Evolutionary conservation across 2,329 filamentous ascomycete genomes (phyloP), one percentile per base, ranked within the genome.

Genomic region (Madurella fahalii): DNA sequence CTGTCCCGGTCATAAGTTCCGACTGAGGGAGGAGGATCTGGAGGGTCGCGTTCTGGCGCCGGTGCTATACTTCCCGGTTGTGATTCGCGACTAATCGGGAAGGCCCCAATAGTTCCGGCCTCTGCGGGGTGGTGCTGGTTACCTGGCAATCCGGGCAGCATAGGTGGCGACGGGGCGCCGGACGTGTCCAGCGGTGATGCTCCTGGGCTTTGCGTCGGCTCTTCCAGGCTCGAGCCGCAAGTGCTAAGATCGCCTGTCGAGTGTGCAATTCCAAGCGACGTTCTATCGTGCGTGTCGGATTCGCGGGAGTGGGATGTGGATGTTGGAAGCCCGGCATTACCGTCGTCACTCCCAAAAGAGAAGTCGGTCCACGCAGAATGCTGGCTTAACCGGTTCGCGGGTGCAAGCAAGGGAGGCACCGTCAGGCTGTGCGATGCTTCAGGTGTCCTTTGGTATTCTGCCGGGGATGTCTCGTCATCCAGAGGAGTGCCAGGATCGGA

Each of bases 361-460:
- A 80, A 77, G 62, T 84, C 81, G 25, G 81, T 84, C 81, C 81
- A 84, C n/a, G 74, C 71, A 1, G 81, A 82, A 51, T 78, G 76
- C 47, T 81, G 78, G 58, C 81, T 84, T 17, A 70, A 68, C 39
- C 80, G 73, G 55, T 82, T 72, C 56, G 70, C 67, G 41, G 74
- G 67, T 49, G 73, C 64, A 47, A 73, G 63, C 60, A 74, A 66
- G 47, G 73, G 67, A 12, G 80, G 80, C 13, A 82, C 73, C 49
- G 70, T 68, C 9, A 83, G 69, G 53, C 72, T 77, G 52, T 73
- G 73, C 13, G 75, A 70, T 17, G 72, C 72, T 44, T 74, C 73
- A 4, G 70, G 65, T 13, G 65, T 64, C 25, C 64, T 67, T 45
- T 69, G 66, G 18, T 58, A 59, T 31, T 68, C 68, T 32, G 61